These are phyloP conservation scores for Dothistroma pini DNA, from an alignment of 2,329 filamentous ascomycete species.

Conservation along the genomic window DNA sequence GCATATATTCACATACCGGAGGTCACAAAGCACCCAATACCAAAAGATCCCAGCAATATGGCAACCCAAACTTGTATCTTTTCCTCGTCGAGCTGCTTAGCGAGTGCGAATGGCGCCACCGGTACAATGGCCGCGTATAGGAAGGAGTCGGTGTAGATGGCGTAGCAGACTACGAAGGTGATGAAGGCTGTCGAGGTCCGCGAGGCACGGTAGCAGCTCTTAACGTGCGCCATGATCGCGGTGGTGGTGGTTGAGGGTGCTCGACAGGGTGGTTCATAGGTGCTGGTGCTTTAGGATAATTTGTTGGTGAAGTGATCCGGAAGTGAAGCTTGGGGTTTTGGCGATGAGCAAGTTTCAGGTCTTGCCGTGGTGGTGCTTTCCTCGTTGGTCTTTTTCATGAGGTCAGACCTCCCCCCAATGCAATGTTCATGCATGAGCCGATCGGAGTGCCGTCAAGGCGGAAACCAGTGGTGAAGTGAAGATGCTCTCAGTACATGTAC, in stretches of 20 bases:
- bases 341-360: neutral
- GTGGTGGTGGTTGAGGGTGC: neutral
- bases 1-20: neutral
- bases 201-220: neutral
- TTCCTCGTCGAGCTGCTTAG: slow-evolving; percentile 7
- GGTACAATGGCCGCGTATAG: slow-evolving; percentile 20
- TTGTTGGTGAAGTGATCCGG: neutral
- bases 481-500: no score
- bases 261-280: neutral
- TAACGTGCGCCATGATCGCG: neutral
- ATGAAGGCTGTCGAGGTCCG: slow-evolving; percentile 16
- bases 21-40: slow-evolving; percentile 57
- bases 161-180: slow-evolving; percentile 16
- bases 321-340: neutral
- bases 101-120: slow-evolving; percentile 11
- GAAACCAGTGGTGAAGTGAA: neutral
- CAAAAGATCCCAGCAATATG: slow-evolving; percentile 64
- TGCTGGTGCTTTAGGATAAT: neutral
- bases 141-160: slow-evolving; percentile 21
- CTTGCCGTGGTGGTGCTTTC: neutral
- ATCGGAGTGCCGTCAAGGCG: neutral
- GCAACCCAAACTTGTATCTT: slow-evolving; percentile 63
- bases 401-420: neutral
- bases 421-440: neutral
- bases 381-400: neutral